Percentiles rank a stretch among this genome's conserved stretches.
phyloP scores from a whole-genome alignment of 1,139 yeast genomes.

The Debaryomyces subglobosus region DNA sequence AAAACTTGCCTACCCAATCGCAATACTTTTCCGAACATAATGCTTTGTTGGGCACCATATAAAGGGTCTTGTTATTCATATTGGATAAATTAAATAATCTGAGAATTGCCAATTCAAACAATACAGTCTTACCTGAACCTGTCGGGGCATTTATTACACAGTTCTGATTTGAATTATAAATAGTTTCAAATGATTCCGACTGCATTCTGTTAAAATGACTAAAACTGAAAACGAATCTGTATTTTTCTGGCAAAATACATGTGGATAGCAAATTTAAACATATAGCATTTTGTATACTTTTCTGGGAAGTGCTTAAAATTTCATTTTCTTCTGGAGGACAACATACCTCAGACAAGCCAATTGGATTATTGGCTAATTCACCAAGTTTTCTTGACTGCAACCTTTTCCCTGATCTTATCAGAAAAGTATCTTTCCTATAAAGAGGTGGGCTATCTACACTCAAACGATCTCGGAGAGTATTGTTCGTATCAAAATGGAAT shows the following conservation, averaged over 20 bases:
- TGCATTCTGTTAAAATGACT: slow-evolving; percentile 52
- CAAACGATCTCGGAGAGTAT: not conserved
- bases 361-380: not conserved
- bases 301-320: not conserved
- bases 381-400: not conserved
- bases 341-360: not conserved
- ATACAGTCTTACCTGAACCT: slow-evolving; percentile 60
- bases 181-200: slow-evolving; percentile 38
- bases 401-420: not conserved
- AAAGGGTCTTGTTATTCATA: slow-evolving; percentile 39
- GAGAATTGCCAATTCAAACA: slow-evolving; percentile 56
- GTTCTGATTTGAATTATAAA: slow-evolving; percentile 39
- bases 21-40: slow-evolving; percentile 47
- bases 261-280: slow-evolving; percentile 9
- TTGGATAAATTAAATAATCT: slow-evolving; percentile 25
- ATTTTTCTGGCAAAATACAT: slow-evolving; percentile 26
- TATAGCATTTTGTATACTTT: not conserved
- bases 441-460: not conserved
- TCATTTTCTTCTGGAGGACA: not conserved
- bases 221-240: slow-evolving; percentile 35
- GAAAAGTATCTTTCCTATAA: not conserved
- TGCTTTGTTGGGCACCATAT: slow-evolving; percentile 59
- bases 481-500: not conserved
- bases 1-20: slow-evolving; percentile 47
- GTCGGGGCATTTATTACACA: slow-evolving; percentile 57